Conservation (phyloP, 495 filamentous ascomycete genomes). For the Penicillium chermesinum region DNA sequence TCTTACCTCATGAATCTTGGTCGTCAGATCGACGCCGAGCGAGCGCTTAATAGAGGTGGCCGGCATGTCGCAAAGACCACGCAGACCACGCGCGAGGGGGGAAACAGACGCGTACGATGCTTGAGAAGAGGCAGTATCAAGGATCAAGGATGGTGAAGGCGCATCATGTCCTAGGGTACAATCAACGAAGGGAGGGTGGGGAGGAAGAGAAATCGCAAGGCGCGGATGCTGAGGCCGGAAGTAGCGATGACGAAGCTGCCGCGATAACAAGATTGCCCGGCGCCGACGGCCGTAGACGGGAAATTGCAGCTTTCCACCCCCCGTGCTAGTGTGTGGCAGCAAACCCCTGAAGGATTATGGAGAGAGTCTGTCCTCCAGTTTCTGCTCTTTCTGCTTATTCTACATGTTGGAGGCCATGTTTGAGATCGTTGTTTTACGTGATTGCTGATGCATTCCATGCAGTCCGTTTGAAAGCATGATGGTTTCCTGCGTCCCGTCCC, state of each 20-base stretch:
- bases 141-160: neutral
- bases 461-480: slow-evolving; percentile 2
- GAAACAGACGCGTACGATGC: slow-evolving; percentile 12
- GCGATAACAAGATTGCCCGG: neutral
- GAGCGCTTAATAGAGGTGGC: slow-evolving; percentile 53
- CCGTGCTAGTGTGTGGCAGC: no score
- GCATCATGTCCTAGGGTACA: neutral
- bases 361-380: no score
- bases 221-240: slow-evolving; percentile 17
- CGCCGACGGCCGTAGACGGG: neutral
- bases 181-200: neutral
- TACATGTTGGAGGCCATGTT: no score
- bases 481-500: slow-evolving; percentile 5
- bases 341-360: no score
- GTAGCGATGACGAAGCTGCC: slow-evolving; percentile 21
- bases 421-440: neutral
- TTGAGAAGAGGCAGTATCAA: neutral
- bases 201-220: slow-evolving; percentile 8
- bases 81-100: slow-evolving; percentile 31
- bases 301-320: no score
- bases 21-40: slow-evolving; percentile 53
- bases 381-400: no score
- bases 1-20: slow-evolving; percentile 60
- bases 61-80: slow-evolving; percentile 31
- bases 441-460: slow-evolving; percentile 10